Conservation (phyloP, 768 basidiomycete genomes). For the Mycena rebaudengoi region DNA sequence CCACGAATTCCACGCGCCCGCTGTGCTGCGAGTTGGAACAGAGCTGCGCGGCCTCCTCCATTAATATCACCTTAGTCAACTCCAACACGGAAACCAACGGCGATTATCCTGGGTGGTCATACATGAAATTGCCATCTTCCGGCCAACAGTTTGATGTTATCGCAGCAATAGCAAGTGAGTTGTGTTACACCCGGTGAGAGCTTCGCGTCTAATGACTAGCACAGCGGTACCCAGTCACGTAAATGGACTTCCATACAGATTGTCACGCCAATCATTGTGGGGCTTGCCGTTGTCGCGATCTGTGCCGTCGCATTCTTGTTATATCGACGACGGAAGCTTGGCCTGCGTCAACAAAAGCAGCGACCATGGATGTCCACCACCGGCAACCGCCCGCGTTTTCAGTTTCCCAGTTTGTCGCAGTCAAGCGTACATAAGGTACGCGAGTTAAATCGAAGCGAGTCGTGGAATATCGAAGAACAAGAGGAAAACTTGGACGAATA, state of each 20-base stretch:
- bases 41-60: slow-evolving; percentile 6
- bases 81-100: not conserved
- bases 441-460: slow-evolving; percentile 17
- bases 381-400: slow-evolving; percentile 20
- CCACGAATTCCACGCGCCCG: slow-evolving; percentile 10
- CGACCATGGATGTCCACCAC: slow-evolving; percentile 20
- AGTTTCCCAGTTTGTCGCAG: slow-evolving; percentile 18
- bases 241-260: slow-evolving; percentile 22
- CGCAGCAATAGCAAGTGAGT: slow-evolving; percentile 23
- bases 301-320: not conserved
- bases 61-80: slow-evolving; percentile 4
- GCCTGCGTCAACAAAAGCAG: not conserved
- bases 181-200: too few species aligned
- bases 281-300: not conserved
- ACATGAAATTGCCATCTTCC: slow-evolving; percentile 9
- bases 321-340: slow-evolving; percentile 9
- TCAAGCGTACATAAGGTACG: slow-evolving; percentile 20
- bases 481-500: slow-evolving; percentile 22
- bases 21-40: not conserved
- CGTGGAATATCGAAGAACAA: slow-evolving; percentile 26
- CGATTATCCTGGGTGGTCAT: slow-evolving; percentile 19
- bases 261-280: slow-evolving; percentile 18
- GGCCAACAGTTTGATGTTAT: slow-evolving; percentile 15
- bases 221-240: slow-evolving; percentile 9
- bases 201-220: too few species aligned